phyloP scores from a whole-genome alignment of 2,329 filamentous ascomycete species.

The Fusarium sp. region DNA sequence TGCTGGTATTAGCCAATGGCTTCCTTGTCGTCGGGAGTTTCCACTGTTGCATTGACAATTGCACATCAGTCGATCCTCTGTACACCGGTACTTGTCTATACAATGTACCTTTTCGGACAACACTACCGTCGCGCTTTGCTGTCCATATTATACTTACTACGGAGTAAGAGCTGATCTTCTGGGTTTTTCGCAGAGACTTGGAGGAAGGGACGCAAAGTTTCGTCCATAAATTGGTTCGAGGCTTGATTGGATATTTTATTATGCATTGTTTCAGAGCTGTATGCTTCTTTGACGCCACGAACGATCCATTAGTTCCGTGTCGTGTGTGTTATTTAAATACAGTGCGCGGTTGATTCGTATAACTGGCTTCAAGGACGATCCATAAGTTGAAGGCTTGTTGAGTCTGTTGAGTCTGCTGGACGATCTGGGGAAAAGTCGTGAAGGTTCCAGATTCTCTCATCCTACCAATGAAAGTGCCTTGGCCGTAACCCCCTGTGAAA shows the following conservation, averaged over 20 bases:
- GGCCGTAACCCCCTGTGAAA: background rate
- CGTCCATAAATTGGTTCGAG: background rate
- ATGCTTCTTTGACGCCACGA: conserved; percentile 3
- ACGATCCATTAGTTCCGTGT: background rate
- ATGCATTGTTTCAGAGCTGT: conserved; percentile 18
- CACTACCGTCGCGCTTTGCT: background rate
- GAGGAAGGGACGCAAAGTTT: conserved; percentile 15
- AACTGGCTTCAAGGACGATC: too few species aligned
- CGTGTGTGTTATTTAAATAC: background rate
- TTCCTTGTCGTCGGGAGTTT: conserved; percentile 28
- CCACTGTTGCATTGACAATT: conserved; percentile 17
- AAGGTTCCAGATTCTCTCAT: conserved; percentile 3
- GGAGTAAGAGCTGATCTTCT: conserved; percentile 1
- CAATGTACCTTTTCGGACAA: conserved; percentile 13
- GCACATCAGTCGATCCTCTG: conserved; percentile 33
- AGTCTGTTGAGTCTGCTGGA: background rate
- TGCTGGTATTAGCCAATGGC: background rate
- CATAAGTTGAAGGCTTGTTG: too few species aligned
- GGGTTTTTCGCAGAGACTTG: background rate
- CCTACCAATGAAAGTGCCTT: conserved; percentile 7
- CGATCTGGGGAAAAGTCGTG: conserved; percentile 4
- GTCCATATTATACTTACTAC: background rate
- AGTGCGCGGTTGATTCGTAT: background rate
- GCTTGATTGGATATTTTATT: conserved; percentile 9
- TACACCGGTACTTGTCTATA: conserved; percentile 6